A percentile compares a stretch with the other conserved stretches of the same genome.
Evolutionary conservation across 2,329 filamentous ascomycete species (phyloP).

Genomic region (Hypoxylon sp.): DNA sequence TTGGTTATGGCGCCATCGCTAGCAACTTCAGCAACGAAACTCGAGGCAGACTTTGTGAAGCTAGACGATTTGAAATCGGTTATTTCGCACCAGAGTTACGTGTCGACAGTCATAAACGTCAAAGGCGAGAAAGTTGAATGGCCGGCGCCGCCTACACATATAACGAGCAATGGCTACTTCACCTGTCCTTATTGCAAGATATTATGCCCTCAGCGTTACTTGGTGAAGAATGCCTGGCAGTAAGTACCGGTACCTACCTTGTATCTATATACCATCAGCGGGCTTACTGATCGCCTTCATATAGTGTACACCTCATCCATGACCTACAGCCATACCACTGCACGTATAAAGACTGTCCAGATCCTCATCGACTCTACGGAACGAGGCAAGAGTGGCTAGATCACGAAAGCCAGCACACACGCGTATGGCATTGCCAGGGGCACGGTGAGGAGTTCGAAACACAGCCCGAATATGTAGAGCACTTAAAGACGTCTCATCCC

Average conservation of each 20-base stretch:
- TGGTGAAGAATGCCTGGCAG: constrained; percentile 13
- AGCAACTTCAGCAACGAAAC: constrained; percentile 26
- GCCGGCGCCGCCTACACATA: constrained; percentile 9
- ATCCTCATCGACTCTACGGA: constrained; percentile 33
- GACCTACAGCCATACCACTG: constrained; percentile 40
- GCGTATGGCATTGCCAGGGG: constrained; percentile 32
- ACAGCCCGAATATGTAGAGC: constrained; percentile 17
- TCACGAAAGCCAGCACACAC: constrained; percentile 36
- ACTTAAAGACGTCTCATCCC: constrained; percentile 8
- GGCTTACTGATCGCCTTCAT: background rate
- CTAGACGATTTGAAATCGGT: constrained; percentile 14
- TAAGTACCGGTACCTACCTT: background rate
- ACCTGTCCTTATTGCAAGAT: constrained; percentile 33
- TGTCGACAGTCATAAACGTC: constrained; percentile 10
- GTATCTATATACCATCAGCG: too few relatives aligned
- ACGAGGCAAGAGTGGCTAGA: constrained; percentile 37
- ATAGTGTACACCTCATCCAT: constrained; percentile 30
- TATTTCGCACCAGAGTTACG: constrained; percentile 18
- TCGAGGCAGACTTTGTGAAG: background rate
- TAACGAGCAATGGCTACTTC: constrained; percentile 14
- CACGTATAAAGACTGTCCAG: constrained; percentile 36
- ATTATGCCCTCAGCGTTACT: constrained; percentile 32
- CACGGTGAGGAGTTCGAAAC: constrained; percentile 36
- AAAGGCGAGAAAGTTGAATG: constrained; percentile 16
- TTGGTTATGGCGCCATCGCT: constrained; percentile 9